These are phyloP conservation scores for Lumnitzera littorea DNA, from an alignment of 345 rosid genomes.

Conservation along the genomic window DNA sequence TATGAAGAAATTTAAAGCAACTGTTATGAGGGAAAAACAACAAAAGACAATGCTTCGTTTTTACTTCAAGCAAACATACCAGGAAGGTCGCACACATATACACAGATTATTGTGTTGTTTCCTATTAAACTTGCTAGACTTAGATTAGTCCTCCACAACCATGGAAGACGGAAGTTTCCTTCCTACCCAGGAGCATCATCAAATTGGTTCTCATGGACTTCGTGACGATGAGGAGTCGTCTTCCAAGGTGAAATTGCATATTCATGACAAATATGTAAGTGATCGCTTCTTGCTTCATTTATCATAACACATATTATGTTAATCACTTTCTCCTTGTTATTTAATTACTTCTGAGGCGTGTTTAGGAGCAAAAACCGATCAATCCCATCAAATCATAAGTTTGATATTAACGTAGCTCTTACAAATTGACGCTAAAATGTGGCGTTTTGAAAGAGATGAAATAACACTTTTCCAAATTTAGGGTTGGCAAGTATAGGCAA, in stretches of 20 bases:
- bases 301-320: neutral
- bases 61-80: constrained; percentile 24
- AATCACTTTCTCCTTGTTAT: neutral
- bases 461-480: too few species aligned
- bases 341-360: neutral
- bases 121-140: too few species aligned
- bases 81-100: too few species aligned
- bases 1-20: constrained; percentile 24
- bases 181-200: neutral
- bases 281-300: neutral
- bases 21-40: neutral
- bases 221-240: constrained; percentile 5
- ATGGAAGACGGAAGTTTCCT: too few species aligned
- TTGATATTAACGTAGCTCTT: too few species aligned
- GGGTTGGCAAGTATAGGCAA: too few species aligned
- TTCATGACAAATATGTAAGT: constrained; percentile 16
- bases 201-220: neutral
- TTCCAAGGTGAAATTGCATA: constrained; percentile 16
- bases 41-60: constrained; percentile 23
- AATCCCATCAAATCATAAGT: too few species aligned
- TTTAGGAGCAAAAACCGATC: neutral
- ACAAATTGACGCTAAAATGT: too few species aligned
- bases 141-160: too few species aligned
- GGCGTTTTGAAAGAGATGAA: too few species aligned
- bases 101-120: too few species aligned